Conservation (phyloP, 345 rosid genomes). For the Carallia pectinifolia region DNA sequence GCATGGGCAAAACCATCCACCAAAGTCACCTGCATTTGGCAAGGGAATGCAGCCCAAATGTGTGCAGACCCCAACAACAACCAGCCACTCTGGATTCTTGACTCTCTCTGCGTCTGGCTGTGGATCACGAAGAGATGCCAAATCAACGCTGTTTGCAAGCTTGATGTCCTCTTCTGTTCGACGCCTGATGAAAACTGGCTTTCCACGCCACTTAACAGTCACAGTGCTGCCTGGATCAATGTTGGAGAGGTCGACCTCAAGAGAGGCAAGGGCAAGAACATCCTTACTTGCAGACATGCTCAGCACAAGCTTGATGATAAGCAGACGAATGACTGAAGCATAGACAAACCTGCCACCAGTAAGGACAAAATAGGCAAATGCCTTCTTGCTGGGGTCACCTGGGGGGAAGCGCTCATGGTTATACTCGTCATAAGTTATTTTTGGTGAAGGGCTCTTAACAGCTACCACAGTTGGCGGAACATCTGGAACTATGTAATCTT, state of each 20-base stretch:
- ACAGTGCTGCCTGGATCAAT: conserved; percentile 87
- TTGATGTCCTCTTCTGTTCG: conserved; percentile 88
- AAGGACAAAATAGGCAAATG: conserved; percentile 87
- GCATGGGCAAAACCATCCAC: conserved; percentile 98
- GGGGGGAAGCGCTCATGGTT: conserved; percentile 91
- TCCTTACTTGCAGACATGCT: conserved; percentile 98
- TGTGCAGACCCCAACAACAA: conserved; percentile 88
- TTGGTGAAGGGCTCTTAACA: conserved; percentile 68
- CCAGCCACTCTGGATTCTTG: conserved; percentile 89
- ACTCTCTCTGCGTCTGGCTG: conserved; percentile 73
- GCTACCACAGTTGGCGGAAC: conserved; percentile 69
- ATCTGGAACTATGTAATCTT: conserved; percentile 41
- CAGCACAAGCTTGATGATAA: conserved; percentile 71
- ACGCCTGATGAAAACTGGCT: conserved; percentile 90
- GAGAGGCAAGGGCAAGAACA: conserved; percentile 89
- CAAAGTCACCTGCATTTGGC: conserved; percentile 96
- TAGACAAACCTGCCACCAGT: conserved; percentile 90
- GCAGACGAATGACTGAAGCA: conserved; percentile 76
- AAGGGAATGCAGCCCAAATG: conserved; percentile 96
- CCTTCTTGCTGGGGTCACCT: conserved; percentile 92
- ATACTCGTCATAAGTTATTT: conserved; percentile 72
- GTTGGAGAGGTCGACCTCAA: conserved; percentile 89
- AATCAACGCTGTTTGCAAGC: conserved; percentile 77
- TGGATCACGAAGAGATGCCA: conserved; percentile 81
- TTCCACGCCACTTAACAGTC: conserved; percentile 97